Conservation (phyloP, 2,329 filamentous ascomycete genomes). For the Alternaria postmessia region DNA sequence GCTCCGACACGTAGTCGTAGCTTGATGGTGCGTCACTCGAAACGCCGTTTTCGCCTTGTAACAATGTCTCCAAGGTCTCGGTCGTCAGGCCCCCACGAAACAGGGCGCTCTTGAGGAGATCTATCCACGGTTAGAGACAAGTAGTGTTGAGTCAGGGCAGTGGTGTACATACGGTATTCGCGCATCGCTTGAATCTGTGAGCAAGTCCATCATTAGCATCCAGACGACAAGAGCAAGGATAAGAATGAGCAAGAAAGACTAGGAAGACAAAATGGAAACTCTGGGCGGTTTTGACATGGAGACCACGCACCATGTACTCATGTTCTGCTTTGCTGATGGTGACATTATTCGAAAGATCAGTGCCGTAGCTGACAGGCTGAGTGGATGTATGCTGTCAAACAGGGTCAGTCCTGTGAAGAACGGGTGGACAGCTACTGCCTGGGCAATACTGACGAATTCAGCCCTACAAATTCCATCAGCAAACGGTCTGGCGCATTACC, state of each 20-base stretch:
- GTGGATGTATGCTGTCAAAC: conserved; percentile 51
- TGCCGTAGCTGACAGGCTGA: conserved; percentile 49
- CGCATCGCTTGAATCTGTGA: conserved; percentile 52
- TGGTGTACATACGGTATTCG: conserved; percentile 62
- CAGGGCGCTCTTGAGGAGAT: conserved; percentile 57
- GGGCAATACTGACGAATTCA: conserved; percentile 57
- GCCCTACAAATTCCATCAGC: conserved; percentile 51
- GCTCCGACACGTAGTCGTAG: conserved; percentile 25
- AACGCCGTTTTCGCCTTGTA: conserved; percentile 41
- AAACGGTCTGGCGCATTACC: conserved; percentile 13
- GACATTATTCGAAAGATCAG: conserved; percentile 53
- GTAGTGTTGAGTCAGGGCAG: not conserved
- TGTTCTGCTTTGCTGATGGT: conserved; percentile 69
- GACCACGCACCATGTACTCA: conserved; percentile 62
- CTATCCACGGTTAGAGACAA: conserved; percentile 37
- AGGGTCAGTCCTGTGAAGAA: conserved; percentile 8
- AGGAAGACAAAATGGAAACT: not conserved
- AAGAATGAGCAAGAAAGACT: not conserved
- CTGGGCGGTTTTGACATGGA: not conserved
- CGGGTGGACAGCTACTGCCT: not conserved
- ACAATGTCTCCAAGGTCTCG: conserved; percentile 60
- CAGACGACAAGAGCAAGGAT: not conserved
- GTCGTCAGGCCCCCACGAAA: conserved; percentile 60
- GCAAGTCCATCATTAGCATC: conserved; percentile 7
- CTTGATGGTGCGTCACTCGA: conserved; percentile 22